Base-by-base conservation (phyloP, 805 yeast genomes). In the Ogataea naganishii region DNA sequence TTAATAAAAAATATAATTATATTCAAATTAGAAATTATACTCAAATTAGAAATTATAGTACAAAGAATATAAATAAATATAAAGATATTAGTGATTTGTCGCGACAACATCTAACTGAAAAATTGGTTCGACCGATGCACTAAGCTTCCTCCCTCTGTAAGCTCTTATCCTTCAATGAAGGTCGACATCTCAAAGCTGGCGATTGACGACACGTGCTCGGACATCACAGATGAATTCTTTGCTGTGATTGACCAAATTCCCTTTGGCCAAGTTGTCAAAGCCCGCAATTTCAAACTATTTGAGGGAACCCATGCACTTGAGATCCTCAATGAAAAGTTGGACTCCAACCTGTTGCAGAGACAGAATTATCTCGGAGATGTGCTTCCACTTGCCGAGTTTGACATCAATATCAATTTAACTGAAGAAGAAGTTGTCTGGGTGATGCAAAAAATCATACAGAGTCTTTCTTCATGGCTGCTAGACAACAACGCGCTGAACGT, bases 271-370 rank as follows among this genome's bases (percentile, higher is more conserved):
- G 74, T 89, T 13, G 70, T 72, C 4, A 74, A 74, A 41, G 64
- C 70, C 7, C 66, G 72, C 1, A 56, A 56, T 17, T 84, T 85
- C 55, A 71, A 75, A 32, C 62, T 89, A 26, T 62, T 80, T 37
- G 85, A 84, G 42, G 94, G 96, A 0, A 82, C 96, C 1, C 77
- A 88, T 40, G 95, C 97, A 0, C 58, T 85, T 36, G 97, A 88
- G 51, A 67, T 79, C 10, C 64, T 75, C 33, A 84, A 84, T 47
- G 60, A 64, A 8, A 72, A 70, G 38, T 62, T 89, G 43, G 98
- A 89, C 49, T 75, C 96, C 0, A 85, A 89, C 2, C 44, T 81
- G 31, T 64, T 82, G n/a, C 44, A 53, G n/a, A n/a, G n/a, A n/a
- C n/a, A n/a, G n/a, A n/a, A n/a, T n/a, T n/a, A n/a, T n/a, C n/a